Percentiles rank a stretch among this genome's conserved stretches.
These are phyloP conservation scores for Elaeis guineensis DNA, from an alignment of 176 grass and related monocot genomes.

Conservation along the genomic window DNA sequence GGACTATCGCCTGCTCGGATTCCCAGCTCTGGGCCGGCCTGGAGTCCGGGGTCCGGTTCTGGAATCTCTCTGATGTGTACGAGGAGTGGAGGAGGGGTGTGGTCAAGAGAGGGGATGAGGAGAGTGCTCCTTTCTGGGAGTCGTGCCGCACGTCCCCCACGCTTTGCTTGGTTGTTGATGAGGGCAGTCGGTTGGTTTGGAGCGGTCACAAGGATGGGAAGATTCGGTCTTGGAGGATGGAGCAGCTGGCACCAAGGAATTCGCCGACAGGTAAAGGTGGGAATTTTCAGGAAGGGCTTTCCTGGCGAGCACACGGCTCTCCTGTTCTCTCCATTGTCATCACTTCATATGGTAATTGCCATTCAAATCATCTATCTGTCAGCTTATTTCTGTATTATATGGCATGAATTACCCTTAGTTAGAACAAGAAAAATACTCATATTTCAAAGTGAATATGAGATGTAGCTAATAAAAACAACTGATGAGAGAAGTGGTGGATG, in stretches of 20 bases:
- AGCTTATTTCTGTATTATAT: no score
- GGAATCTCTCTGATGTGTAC: constrained; percentile 53
- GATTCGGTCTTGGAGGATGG: constrained; percentile 46
- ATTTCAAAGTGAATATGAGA: no score
- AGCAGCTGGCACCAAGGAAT: not conserved
- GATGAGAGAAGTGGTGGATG: no score
- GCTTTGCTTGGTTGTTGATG: constrained; percentile 43
- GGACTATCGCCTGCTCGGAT: constrained; percentile 24
- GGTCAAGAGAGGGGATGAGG: constrained; percentile 57
- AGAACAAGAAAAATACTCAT: no score
- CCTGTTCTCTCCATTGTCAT: constrained; percentile 48
- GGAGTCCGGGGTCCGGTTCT: constrained; percentile 49
- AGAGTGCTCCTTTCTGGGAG: constrained; percentile 42
- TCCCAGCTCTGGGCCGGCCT: constrained; percentile 48
- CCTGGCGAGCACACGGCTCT: constrained; percentile 50
- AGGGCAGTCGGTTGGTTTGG: constrained; percentile 49
- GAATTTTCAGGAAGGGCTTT: constrained; percentile 27
- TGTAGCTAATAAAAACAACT: no score
- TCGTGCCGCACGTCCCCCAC: constrained; percentile 37
- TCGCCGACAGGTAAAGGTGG: constrained; percentile 3
- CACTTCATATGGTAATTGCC: constrained; percentile 54
- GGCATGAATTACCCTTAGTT: no score
- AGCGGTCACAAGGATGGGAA: constrained; percentile 58
- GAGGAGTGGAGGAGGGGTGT: not conserved
- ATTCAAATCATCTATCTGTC: not conserved